A percentile compares a stretch with the other conserved stretches of the same genome.
These are phyloP conservation scores for Lactarius indigo DNA, from an alignment of 768 basidiomycete species.

Conservation along the genomic window DNA sequence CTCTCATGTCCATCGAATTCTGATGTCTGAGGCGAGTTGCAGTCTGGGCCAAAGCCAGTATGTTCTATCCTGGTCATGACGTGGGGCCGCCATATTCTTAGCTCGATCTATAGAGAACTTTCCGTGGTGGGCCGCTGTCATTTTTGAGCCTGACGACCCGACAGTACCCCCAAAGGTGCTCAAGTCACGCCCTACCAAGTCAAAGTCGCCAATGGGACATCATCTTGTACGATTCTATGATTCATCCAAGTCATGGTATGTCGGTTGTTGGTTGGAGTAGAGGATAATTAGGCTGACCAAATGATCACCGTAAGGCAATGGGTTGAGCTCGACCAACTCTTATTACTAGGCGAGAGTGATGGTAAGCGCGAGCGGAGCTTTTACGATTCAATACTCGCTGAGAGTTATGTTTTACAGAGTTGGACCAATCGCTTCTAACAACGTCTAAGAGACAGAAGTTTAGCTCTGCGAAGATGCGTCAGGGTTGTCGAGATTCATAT, in stretches of 20 bases:
- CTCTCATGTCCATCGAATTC: neutral
- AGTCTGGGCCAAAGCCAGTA: constrained; percentile 87
- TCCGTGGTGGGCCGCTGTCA: constrained; percentile 87
- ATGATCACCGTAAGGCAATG: constrained; percentile 49
- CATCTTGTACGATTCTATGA: constrained; percentile 84
- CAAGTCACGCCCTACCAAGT: constrained; percentile 35
- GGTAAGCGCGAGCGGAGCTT: constrained; percentile 42
- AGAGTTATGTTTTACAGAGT: constrained; percentile 38
- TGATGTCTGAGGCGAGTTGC: neutral
- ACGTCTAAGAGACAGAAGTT: constrained; percentile 55
- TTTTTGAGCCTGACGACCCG: constrained; percentile 59
- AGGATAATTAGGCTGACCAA: neutral
- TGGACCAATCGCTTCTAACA: constrained; percentile 63
- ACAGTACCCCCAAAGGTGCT: constrained; percentile 36
- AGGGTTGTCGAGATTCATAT: constrained; percentile 60
- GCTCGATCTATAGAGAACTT: constrained; percentile 49
- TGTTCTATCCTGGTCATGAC: constrained; percentile 28
- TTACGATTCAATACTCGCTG: neutral
- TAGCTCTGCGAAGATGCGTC: constrained; percentile 48
- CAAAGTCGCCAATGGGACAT: constrained; percentile 40
- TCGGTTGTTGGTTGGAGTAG: neutral
- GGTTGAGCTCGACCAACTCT: constrained; percentile 52
- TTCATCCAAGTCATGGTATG: constrained; percentile 58
- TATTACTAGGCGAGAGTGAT: constrained; percentile 63
- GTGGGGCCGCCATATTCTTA: neutral